Conservation (phyloP, 352 stramenopile genomes). For the Phytophthora cryptogea region DNA sequence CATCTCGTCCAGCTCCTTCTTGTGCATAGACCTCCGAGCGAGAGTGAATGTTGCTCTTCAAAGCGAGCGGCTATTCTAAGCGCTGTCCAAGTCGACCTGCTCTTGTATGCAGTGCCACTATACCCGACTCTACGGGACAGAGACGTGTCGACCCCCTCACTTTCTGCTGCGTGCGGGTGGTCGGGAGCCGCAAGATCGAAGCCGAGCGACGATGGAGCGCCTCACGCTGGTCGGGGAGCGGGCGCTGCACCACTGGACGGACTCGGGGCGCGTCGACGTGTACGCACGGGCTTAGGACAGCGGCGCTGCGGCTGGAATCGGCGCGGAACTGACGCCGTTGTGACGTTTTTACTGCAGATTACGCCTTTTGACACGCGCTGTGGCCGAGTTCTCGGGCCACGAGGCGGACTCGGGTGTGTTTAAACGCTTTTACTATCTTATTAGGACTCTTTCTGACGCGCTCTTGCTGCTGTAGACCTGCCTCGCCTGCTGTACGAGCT, state of each 20-base stretch:
- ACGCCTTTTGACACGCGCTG: conserved; percentile 39
- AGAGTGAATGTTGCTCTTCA: neutral
- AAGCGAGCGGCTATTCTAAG: too few relatives aligned
- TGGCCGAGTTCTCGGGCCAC: conserved; percentile 38
- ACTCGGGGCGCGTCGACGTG: conserved; percentile 59
- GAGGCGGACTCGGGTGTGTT: conserved; percentile 37
- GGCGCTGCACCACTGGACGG: conserved; percentile 65
- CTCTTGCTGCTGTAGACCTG: conserved; percentile 35
- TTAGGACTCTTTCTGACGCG: conserved; percentile 3
- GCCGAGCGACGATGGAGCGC: conserved; percentile 29
- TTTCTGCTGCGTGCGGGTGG: conserved; percentile 8
- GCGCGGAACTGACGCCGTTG: conserved; percentile 12
- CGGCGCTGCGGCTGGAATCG: neutral
- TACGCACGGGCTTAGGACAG: conserved; percentile 34
- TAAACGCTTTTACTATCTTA: neutral
- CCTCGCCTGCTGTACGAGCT: conserved; percentile 80
- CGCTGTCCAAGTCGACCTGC: too few relatives aligned
- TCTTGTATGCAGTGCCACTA: too few relatives aligned
- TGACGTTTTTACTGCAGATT: conserved; percentile 30
- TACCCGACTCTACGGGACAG: too few relatives aligned
- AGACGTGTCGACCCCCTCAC: neutral
- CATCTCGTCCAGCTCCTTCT: conserved; percentile 15
- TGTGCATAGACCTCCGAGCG: too few relatives aligned
- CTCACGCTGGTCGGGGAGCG: conserved; percentile 58
- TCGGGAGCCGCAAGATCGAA: conserved; percentile 19